phyloP scores from a whole-genome alignment of 2,329 filamentous ascomycete species.

The Magnaporthales sp. region DNA sequence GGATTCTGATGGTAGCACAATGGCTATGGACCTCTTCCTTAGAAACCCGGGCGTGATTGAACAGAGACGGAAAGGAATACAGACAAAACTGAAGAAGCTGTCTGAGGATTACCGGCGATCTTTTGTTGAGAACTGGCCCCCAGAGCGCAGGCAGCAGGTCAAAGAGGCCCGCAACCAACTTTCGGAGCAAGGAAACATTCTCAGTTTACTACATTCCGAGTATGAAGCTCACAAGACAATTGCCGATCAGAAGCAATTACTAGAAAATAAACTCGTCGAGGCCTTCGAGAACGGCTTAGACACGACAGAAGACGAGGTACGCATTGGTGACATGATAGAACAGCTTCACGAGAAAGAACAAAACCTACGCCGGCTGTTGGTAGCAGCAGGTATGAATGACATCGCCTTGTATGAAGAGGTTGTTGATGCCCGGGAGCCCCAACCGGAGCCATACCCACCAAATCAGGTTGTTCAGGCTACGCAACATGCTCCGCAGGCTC shows the following conservation, averaged over 20 bases:
- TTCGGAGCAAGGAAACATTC: slow-evolving; percentile 32
- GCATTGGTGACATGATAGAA: slow-evolving; percentile 38
- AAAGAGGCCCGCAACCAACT: slow-evolving; percentile 41
- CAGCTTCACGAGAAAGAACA: slow-evolving; percentile 35
- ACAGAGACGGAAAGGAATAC: slow-evolving; percentile 27
- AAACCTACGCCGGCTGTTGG: slow-evolving; percentile 29
- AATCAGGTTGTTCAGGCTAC: slow-evolving; percentile 34
- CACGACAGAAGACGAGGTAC: slow-evolving; percentile 41
- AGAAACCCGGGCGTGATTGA: slow-evolving; percentile 22
- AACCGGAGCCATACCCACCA: slow-evolving; percentile 12
- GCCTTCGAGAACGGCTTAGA: slow-evolving; percentile 42
- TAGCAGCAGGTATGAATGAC: slow-evolving; percentile 36
- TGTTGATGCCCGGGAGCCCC: slow-evolving; percentile 17
- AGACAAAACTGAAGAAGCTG: slow-evolving; percentile 35
- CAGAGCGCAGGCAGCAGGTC: slow-evolving; percentile 35
- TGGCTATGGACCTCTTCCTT: slow-evolving; percentile 27
- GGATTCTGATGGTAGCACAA: slow-evolving; percentile 18
- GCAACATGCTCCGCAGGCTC: slow-evolving; percentile 25
- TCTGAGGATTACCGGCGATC: slow-evolving; percentile 36
- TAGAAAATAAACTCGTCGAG: slow-evolving; percentile 37
- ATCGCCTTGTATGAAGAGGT: slow-evolving; percentile 25
- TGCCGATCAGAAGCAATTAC: slow-evolving; percentile 31
- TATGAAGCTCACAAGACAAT: slow-evolving; percentile 33
- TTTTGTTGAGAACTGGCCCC: slow-evolving; percentile 35
- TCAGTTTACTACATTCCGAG: slow-evolving; percentile 31